Evolutionary conservation across 2,329 filamentous ascomycete genomes (phyloP), one percentile per base, ranked within the genome.

Genomic region (Laburnicola sp.): DNA sequence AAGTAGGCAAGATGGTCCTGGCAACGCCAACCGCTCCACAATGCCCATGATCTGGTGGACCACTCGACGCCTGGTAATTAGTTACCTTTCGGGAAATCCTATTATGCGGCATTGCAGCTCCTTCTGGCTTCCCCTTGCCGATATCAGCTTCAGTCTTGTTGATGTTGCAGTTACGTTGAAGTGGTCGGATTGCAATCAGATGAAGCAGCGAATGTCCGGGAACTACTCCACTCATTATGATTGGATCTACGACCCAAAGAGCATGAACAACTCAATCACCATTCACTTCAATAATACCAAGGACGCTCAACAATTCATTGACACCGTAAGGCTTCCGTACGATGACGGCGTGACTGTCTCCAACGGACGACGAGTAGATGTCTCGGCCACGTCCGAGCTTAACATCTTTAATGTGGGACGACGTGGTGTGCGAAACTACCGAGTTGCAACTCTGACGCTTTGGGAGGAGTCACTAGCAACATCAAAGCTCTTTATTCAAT

Each of bases 181-280:
- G 4, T 63, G 58, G 56, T 63, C 60, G n/a, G 60, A 63, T 41
- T 63, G 60, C 45, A 63, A 59, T 41, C 58, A 63, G 22, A 50
- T 57, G 50, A 42, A 25, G 4, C 11, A 31, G 37, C 36, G 42
- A 22, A 34, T 30, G 1, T 36, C 43, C 1, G 51, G 37, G 22
- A 53, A 56, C 32, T 48, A 56, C 23, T 41, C 46, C 21, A 28
- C 50, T 26, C 49, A 44, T 11, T 62, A 50, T 23, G 49, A 57
- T 44, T 59, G 57, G 51, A 6, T 53, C 6, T 63, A 63, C 35
- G 30, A 54, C n/a, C 57, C 56, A 4, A 30, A 47, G 11, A 2
- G 36, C 30, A 44, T 51, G 8, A 63, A 63, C 42, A 59, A 63
- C 38, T 35, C 34, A 21, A 16, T 57, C 6, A 51, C 38, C 4